Conservation (phyloP, 2,329 filamentous ascomycete species). For the Alternaria hordeiaustralica region DNA sequence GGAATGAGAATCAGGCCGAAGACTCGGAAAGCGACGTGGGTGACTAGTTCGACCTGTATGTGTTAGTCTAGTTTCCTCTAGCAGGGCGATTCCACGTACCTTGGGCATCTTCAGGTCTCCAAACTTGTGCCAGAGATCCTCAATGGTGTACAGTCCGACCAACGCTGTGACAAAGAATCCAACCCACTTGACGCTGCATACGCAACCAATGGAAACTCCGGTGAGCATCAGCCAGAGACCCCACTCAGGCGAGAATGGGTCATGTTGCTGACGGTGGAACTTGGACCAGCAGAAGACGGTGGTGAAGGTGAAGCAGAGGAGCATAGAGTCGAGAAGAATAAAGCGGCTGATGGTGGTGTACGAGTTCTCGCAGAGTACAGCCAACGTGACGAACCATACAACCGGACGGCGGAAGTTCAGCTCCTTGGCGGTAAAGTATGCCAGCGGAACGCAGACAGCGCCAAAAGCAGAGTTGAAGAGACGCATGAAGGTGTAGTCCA, state of each 20-base stretch:
- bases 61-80: conserved; percentile 22
- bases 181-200: conserved; percentile 98
- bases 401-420: conserved; percentile 84
- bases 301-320: conserved; percentile 97
- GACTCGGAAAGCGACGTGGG: conserved; percentile 80
- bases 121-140: conserved; percentile 98
- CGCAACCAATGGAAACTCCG: conserved; percentile 93
- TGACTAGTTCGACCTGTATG: conserved; percentile 67
- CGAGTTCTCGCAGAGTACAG: conserved; percentile 98
- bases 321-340: conserved; percentile 97
- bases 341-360: conserved; percentile 99
- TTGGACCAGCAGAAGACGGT: conserved; percentile 97
- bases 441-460: conserved; percentile 87
- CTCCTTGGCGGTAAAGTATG: conserved; percentile 93
- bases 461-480: conserved; percentile 96
- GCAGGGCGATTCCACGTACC: conserved; percentile 51
- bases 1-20: conserved; percentile 89
- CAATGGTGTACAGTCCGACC: conserved; percentile 92
- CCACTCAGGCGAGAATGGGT: conserved; percentile 91
- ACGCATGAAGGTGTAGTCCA: conserved; percentile 99
- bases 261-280: conserved; percentile 86
- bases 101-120: conserved; percentile 91
- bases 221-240: conserved; percentile 93
- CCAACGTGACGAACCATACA: conserved; percentile 93
- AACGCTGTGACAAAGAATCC: conserved; percentile 94